These are phyloP conservation scores for Ophiostoma fasciatum DNA, from an alignment of 2,329 filamentous ascomycete genomes.

Conservation along the genomic window DNA sequence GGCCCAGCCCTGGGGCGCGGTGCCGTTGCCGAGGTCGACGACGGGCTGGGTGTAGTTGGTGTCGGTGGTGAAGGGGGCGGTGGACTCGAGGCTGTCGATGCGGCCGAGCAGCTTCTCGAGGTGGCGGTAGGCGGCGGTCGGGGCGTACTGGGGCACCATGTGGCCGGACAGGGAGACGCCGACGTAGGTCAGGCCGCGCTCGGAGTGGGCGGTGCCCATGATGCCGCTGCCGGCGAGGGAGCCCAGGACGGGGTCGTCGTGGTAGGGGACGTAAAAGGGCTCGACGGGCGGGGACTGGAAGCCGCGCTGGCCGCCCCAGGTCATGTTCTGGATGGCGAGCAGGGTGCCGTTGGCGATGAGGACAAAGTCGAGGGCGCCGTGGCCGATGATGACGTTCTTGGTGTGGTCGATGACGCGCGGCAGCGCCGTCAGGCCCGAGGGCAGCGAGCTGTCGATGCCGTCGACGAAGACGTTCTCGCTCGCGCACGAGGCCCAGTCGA, in stretches of 20 bases:
- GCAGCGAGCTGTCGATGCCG: conserved; percentile 34
- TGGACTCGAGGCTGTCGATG: conserved; percentile 38
- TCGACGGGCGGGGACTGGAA: conserved; percentile 47
- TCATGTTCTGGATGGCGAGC: conserved; percentile 67
- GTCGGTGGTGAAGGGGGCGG: conserved; percentile 21
- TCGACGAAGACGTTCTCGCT: conserved; percentile 22
- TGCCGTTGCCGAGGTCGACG: conserved; percentile 16
- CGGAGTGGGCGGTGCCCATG: conserved; percentile 53
- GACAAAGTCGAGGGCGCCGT: conserved; percentile 56
- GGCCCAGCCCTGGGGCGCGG: conserved; percentile 16
- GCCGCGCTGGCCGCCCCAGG: conserved; percentile 56
- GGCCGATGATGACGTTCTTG: conserved; percentile 57
- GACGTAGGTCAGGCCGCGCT: conserved; percentile 61
- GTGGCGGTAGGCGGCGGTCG: conserved; percentile 53
- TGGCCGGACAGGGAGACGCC: conserved; percentile 51
- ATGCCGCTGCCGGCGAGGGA: conserved; percentile 36
- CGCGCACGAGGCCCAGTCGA: conserved; percentile 42
- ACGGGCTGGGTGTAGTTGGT: conserved; percentile 13
- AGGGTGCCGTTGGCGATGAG: conserved; percentile 55
- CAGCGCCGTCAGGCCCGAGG: conserved; percentile 41
- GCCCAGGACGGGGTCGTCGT: conserved; percentile 25
- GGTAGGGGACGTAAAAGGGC: conserved; percentile 56
- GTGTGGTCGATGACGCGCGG: conserved; percentile 60
- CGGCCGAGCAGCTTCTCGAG: conserved; percentile 63
- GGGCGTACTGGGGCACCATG: conserved; percentile 54